Evolutionary conservation across 306 rosid genomes (phyloP).

Genomic region (Biancaea sappan): DNA sequence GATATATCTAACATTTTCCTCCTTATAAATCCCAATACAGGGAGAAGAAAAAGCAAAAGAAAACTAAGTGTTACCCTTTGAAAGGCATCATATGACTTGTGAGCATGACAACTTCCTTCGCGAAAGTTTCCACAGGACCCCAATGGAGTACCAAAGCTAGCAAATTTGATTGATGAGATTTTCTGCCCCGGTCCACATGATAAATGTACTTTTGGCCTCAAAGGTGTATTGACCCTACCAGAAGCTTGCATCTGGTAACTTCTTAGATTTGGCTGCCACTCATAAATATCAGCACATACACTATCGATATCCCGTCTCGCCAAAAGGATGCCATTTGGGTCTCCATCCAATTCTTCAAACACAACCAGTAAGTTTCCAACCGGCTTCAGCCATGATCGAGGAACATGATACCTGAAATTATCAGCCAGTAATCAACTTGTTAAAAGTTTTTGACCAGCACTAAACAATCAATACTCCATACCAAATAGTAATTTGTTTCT

Average conservation of each 20-base stretch:
- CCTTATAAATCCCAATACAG: not conserved
- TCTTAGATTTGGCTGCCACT: conserved; percentile 95
- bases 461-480: conserved; percentile 13
- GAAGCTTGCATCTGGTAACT: conserved; percentile 81
- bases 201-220: conserved; percentile 86
- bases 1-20: not conserved
- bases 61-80: conserved; percentile 53
- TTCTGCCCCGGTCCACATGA: conserved; percentile 83
- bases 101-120: conserved; percentile 92
- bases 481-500: conserved; percentile 31
- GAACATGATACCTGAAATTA: conserved; percentile 90
- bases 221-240: conserved; percentile 65
- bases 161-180: conserved; percentile 84
- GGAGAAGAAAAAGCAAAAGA: conserved; percentile 7
- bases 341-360: conserved; percentile 90
- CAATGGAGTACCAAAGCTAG: conserved; percentile 94
- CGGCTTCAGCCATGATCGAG: conserved; percentile 91
- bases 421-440: conserved; percentile 18
- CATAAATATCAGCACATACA: conserved; percentile 84
- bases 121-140: conserved; percentile 84
- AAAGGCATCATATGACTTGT: conserved; percentile 84
- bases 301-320: conserved; percentile 84
- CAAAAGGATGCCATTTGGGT: conserved; percentile 82
- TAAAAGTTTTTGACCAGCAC: conserved; percentile 7
- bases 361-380: conserved; percentile 85